Conservation (phyloP, 176 grass and related monocot species). For the Triticum aestivum region IWGSC_CS_RefSeq_v2.1 NC_057803.1:695117638-695118137, state of each 20-base stretch:
- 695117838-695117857: not conserved
- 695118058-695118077: too few species aligned
- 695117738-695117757: not conserved
- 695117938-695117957: too few species aligned
- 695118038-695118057: too few species aligned
- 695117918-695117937: not conserved
- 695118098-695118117: too few species aligned
- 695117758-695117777: conserved; percentile 17
- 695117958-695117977: too few species aligned
- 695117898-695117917: not conserved
- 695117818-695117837: conserved; percentile 18
- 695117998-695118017: too few species aligned
- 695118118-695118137: too few species aligned
- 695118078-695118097: too few species aligned
- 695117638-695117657: not conserved
- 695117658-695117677: not conserved
- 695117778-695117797: conserved; percentile 38
- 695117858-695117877: not conserved
- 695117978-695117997: too few species aligned
- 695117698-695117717: not conserved
- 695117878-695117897: conserved; percentile 2
- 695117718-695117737: not conserved
- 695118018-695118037: too few species aligned
- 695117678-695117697: conserved; percentile 1
- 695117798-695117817: conserved; percentile 32